phyloP scores from a whole-genome alignment of 2,329 filamentous ascomycete species.

The Emergomyces africanus region DNA sequence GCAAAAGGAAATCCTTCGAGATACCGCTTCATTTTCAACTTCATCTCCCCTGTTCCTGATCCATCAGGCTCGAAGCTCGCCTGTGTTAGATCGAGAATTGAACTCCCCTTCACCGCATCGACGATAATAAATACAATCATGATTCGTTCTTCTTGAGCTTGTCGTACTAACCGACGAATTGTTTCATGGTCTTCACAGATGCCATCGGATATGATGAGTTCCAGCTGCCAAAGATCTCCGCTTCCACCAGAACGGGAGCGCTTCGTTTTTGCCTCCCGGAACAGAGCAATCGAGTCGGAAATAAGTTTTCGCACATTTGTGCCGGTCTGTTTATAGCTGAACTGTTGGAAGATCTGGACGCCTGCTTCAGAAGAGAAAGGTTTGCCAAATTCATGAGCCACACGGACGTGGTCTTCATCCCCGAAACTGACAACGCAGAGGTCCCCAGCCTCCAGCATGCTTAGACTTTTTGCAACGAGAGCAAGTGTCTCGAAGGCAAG shows the following conservation, averaged over 20 bases:
- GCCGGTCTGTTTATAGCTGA: constrained; percentile 71
- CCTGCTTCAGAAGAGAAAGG: constrained; percentile 74
- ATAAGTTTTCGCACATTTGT: constrained; percentile 79
- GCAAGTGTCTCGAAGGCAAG: constrained; percentile 91
- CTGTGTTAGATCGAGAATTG: constrained; percentile 76
- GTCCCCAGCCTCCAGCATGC: constrained; percentile 89
- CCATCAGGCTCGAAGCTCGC: constrained; percentile 64
- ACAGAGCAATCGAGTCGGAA: constrained; percentile 62
- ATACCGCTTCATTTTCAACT: constrained; percentile 75
- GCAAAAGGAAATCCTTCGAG: constrained; percentile 93
- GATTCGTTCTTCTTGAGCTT: constrained; percentile 84
- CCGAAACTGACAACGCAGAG: constrained; percentile 89
- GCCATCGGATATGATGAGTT: constrained; percentile 86
- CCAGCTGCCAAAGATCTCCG: constrained; percentile 86
- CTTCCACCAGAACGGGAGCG: constrained; percentile 38
- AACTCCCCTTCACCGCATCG: constrained; percentile 47
- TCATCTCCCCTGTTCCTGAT: constrained; percentile 45
- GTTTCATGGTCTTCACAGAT: constrained; percentile 80
- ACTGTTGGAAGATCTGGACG: constrained; percentile 69
- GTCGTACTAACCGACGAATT: constrained; percentile 68
- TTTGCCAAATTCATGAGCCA: constrained; percentile 73
- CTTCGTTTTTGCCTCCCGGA: constrained; percentile 60
- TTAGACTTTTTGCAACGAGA: constrained; percentile 73
- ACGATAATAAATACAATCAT: constrained; percentile 99
- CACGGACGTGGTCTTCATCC: constrained; percentile 53